Base-by-base conservation (phyloP, 148 eudicot species). In the Gaultheria prostrata region DNA sequence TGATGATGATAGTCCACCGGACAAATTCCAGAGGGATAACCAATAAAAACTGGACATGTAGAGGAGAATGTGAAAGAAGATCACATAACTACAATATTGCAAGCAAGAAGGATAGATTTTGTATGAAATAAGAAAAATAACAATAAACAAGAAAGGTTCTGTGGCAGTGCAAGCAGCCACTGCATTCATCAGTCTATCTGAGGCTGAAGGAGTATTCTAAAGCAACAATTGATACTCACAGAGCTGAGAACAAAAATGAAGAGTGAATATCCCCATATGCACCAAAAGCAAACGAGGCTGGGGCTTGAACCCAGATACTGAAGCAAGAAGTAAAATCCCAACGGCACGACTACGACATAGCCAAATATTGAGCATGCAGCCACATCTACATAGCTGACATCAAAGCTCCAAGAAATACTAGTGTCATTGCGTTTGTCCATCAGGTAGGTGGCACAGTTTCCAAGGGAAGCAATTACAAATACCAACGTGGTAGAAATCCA, bases 221-320 rank as follows among this genome's bases (percentile, higher is more conserved):
- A 67, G 72, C 35, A 3, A 67, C 35, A 1, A 78, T n/a, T 46
- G 80, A 82, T 57, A 92, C 97, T 90, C 89, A 97, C 99, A 56
- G 95, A 89, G 85, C 88, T 87, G 77, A 92, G 86, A 85, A 93
- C 79, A 61, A 94, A 91, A 80, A 94, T 87, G 93, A 90, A 94
- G 85, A 97, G 98, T 20, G 99, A 97, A 83, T 97, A 97, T 83
- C 99, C 99, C 98, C 99, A 97, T 93, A 97, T 90, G 96, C 99
- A 97, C 98, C 99, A 97, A 90, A 94, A 93, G 82, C 93, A 95
- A 76, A 97, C 84, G 85, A 97, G 93, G 86, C 93, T 92, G 81
- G 92, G 90, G 82, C 86, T 94, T 77, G 98, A 87, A 77, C 99
- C 99, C 87, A 97, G 73, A 86, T 95, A 95, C 89, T 89, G 98